Evolutionary conservation across 768 basidiomycete genomes (phyloP).

Genomic region (Serendipita indica): DNA sequence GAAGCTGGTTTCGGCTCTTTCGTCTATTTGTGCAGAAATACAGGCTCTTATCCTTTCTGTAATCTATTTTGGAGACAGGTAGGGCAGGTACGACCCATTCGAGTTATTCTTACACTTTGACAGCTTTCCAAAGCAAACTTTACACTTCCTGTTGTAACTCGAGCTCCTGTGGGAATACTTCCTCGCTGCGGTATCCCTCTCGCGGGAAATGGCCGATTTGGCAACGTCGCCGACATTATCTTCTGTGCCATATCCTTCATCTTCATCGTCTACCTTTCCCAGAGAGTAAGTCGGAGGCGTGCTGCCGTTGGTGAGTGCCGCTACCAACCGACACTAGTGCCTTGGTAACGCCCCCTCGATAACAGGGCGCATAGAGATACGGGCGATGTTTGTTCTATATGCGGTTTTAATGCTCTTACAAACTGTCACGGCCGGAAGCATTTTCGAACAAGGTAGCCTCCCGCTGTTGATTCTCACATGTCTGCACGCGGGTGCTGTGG

Average conservation of each 20-base stretch:
- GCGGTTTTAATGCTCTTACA: conserved; percentile 16
- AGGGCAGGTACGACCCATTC: conserved; percentile 16
- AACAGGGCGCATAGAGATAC: conserved; percentile 21
- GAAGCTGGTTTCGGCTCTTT: conserved; percentile 51
- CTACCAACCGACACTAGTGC: not conserved
- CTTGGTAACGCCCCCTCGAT: not conserved
- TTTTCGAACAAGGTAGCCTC: conserved; percentile 48
- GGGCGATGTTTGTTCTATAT: conserved; percentile 21
- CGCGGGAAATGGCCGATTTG: conserved; percentile 36
- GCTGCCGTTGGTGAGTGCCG: conserved; percentile 69
- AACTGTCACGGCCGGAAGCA: conserved; percentile 16
- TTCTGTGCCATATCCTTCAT: conserved; percentile 61
- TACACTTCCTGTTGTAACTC: conserved; percentile 30
- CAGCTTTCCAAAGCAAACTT: conserved; percentile 18
- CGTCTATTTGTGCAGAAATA: conserved; percentile 44
- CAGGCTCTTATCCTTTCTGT: conserved; percentile 80
- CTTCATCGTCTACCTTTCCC: conserved; percentile 41
- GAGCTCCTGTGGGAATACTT: conserved; percentile 73
- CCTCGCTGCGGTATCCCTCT: conserved; percentile 63
- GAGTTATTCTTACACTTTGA: conserved; percentile 13
- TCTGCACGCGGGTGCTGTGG: conserved; percentile 65
- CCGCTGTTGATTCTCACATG: conserved; percentile 59
- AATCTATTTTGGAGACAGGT: conserved; percentile 91
- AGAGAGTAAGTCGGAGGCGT: conserved; percentile 44
- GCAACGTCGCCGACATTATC: conserved; percentile 78